Percentiles rank a stretch among this genome's conserved stretches.
Evolutionary conservation across 768 basidiomycete species (phyloP).

Genomic region (Candolleomyces aberdarensis): DNA sequence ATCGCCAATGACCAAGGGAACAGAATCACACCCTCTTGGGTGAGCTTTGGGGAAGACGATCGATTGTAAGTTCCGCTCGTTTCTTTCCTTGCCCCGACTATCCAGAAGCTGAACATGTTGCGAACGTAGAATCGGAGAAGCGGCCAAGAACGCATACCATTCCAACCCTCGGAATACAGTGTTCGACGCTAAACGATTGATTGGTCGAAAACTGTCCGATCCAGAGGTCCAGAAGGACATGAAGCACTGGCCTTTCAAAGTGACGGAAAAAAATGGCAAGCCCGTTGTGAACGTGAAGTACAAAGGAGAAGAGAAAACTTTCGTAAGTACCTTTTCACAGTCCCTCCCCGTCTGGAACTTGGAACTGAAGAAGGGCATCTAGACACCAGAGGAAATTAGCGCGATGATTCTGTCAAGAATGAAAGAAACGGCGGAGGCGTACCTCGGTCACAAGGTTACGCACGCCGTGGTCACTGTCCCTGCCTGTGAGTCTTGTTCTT

Average conservation of each 20-base stretch:
- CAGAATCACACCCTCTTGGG: slow-evolving; percentile 89
- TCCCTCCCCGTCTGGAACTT: neutral
- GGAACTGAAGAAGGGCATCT: neutral
- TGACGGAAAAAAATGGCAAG: slow-evolving; percentile 70
- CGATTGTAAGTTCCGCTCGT: slow-evolving; percentile 46
- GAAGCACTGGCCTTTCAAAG: slow-evolving; percentile 85
- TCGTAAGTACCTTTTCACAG: slow-evolving; percentile 32
- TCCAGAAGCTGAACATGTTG: slow-evolving; percentile 15
- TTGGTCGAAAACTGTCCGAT: slow-evolving; percentile 80
- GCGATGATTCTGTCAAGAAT: slow-evolving; percentile 66
- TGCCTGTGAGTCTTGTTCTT: slow-evolving; percentile 37
- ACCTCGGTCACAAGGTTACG: slow-evolving; percentile 60
- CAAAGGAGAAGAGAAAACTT: slow-evolving; percentile 54
- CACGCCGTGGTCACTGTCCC: slow-evolving; percentile 60
- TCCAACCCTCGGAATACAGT: slow-evolving; percentile 92
- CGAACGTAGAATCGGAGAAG: slow-evolving; percentile 69
- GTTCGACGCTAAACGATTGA: slow-evolving; percentile 93
- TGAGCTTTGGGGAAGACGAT: slow-evolving; percentile 88
- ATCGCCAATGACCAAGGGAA: slow-evolving; percentile 90
- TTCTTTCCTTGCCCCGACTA: slow-evolving; percentile 12
- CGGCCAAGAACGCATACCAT: slow-evolving; percentile 92
- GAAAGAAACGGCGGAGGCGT: slow-evolving; percentile 71
- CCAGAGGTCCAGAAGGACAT: slow-evolving; percentile 74
- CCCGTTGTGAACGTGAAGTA: slow-evolving; percentile 73
- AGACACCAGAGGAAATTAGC: slow-evolving; percentile 66